Evolutionary conservation across 305 asterid species (phyloP).

Genomic region (Fraxinus albicans): DNA sequence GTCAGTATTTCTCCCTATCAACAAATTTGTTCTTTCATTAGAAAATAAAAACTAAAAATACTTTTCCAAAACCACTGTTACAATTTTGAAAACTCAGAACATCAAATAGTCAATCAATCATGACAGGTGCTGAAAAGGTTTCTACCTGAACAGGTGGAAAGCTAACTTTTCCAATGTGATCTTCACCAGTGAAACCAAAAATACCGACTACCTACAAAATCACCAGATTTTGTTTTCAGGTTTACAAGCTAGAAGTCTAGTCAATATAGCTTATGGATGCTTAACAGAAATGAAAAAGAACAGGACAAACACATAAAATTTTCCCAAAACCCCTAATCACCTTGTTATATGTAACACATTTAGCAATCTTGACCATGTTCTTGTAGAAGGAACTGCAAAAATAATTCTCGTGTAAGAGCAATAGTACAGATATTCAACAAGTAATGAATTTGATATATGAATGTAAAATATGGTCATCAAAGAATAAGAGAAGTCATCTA

Average conservation of each 20-base stretch:
- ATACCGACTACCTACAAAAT: slow-evolving; percentile 74
- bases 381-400: slow-evolving; percentile 73
- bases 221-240: slow-evolving; percentile 13
- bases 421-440: background rate
- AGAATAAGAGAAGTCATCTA: slow-evolving; percentile 4
- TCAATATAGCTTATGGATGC: background rate
- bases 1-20: background rate
- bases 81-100: slow-evolving; percentile 3
- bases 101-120: background rate
- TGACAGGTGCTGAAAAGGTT: background rate
- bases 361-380: slow-evolving; percentile 84
- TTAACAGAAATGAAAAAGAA: background rate
- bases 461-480: background rate
- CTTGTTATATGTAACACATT: slow-evolving; percentile 91
- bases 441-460: background rate
- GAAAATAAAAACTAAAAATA: background rate
- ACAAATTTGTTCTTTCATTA: background rate
- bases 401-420: slow-evolving; percentile 3
- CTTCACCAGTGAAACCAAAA: slow-evolving; percentile 93
- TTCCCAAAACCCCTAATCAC: slow-evolving; percentile 31
- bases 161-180: slow-evolving; percentile 88
- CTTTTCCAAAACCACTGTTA: background rate
- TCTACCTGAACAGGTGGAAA: slow-evolving; percentile 92
- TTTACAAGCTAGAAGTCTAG: slow-evolving; percentile 12
- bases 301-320: background rate